A percentile compares a stretch with the other conserved stretches of the same genome.
phyloP scores from a whole-genome alignment of 2,329 filamentous ascomycete species.

The Colletotrichum sansevieriae region DNA sequence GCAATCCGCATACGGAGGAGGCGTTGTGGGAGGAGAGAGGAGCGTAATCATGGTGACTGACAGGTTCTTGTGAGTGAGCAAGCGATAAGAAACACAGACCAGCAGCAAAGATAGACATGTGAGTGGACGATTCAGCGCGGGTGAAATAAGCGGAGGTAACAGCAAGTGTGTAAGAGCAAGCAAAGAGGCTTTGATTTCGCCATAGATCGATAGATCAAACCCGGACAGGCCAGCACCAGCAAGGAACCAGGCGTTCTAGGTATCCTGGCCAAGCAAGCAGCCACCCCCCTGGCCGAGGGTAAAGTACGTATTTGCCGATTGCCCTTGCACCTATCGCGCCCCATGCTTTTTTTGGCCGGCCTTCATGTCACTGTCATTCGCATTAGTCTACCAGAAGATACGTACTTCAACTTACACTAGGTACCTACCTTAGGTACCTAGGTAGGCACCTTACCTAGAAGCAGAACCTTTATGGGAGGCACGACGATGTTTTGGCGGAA shows the following conservation, averaged over 20 bases:
- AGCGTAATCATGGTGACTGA: conserved; percentile 39
- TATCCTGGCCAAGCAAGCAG: conserved; percentile 25
- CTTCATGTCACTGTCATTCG: conserved; percentile 38
- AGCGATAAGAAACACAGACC: conserved; percentile 39
- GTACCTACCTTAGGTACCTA: neutral
- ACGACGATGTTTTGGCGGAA: neutral
- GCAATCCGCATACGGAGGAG: conserved; percentile 41
- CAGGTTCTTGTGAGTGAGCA: conserved; percentile 33
- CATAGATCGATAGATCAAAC: neutral
- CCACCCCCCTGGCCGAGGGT: neutral
- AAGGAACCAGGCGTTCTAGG: conserved; percentile 29
- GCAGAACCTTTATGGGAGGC: neutral
- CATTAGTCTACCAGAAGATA: conserved; percentile 38
- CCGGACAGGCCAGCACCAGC: conserved; percentile 17
- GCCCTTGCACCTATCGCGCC: conserved; percentile 32
- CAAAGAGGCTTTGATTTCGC: conserved; percentile 12
- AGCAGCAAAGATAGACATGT: conserved; percentile 38
- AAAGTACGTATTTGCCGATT: conserved; percentile 30
- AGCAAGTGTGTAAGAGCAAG: conserved; percentile 13
- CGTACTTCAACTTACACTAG: conserved; percentile 5
- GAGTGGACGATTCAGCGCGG: conserved; percentile 36
- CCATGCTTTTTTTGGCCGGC: conserved; percentile 31
- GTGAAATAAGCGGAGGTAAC: conserved; percentile 24
- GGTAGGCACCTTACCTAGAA: neutral
- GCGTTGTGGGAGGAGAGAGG: conserved; percentile 36